Percentiles rank a stretch among this genome's conserved stretches.
phyloP scores from a whole-genome alignment of 805 yeast genomes.

The Kodamaea hsintzibuensis region DNA sequence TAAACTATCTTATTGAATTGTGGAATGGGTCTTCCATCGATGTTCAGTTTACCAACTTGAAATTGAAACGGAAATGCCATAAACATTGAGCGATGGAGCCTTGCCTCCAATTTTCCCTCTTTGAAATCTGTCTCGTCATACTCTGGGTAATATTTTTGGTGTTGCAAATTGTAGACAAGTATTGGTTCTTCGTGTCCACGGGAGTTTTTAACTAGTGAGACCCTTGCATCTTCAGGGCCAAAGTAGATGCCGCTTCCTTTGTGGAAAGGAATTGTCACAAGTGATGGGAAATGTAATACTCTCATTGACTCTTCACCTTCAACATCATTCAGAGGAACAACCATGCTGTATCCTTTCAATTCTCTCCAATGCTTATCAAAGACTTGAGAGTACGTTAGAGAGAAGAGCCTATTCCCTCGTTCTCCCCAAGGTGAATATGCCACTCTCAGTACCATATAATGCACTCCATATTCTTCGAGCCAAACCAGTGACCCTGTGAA shows the following conservation, averaged over 20 bases:
- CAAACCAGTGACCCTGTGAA: conserved; percentile 56
- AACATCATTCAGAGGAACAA: conserved; percentile 22
- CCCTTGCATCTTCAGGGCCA: conserved; percentile 56
- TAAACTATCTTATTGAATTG: conserved; percentile 17
- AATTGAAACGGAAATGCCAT: conserved; percentile 35
- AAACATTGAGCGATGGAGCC: conserved; percentile 29
- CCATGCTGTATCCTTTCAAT: conserved; percentile 19
- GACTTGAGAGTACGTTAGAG: conserved; percentile 25
- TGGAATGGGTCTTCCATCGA: conserved; percentile 21
- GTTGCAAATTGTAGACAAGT: conserved; percentile 42
- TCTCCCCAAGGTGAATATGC: conserved; percentile 25
- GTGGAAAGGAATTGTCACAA: conserved; percentile 33
- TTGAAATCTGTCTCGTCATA: conserved; percentile 1
- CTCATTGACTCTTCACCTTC: not conserved
- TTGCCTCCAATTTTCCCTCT: conserved; percentile 6
- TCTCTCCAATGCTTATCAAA: conserved; percentile 27
- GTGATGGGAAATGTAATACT: conserved; percentile 22
- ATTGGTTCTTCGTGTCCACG: conserved; percentile 47
- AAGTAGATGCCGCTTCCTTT: conserved; percentile 23
- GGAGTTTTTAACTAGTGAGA: conserved; percentile 33
- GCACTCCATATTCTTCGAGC: conserved; percentile 51
- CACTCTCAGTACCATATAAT: conserved; percentile 43
- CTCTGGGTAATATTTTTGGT: conserved; percentile 13
- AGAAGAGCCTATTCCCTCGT: conserved; percentile 26
- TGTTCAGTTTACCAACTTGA: conserved; percentile 29